A percentile compares a stretch with the other conserved stretches of the same genome.
phyloP scores from a whole-genome alignment of 345 rosid species.

The Dipteronia dyeriana region DNA sequence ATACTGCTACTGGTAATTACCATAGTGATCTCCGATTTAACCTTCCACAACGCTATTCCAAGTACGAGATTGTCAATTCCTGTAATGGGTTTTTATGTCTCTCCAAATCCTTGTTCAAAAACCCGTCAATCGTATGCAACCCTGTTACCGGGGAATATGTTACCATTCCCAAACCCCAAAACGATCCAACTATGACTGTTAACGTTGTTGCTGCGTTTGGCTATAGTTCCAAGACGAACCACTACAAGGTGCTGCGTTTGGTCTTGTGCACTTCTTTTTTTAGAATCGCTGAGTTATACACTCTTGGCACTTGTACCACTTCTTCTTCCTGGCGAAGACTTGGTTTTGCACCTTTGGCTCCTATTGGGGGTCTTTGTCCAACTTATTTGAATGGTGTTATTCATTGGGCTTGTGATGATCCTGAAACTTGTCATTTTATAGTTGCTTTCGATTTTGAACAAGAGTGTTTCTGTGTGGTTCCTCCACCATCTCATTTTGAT shows the following conservation, averaged over 20 bases:
- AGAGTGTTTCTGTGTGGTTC: constrained; percentile 18
- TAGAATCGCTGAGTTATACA: constrained; percentile 14
- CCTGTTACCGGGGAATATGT: constrained; percentile 26
- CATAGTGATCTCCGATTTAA: constrained; percentile 12
- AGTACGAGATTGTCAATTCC: constrained; percentile 18
- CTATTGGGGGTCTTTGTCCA: neutral
- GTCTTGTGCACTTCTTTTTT: neutral
- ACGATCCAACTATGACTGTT: neutral
- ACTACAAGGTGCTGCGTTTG: constrained; percentile 22
- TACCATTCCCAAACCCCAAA: constrained; percentile 15
- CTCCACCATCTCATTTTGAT: constrained; percentile 16
- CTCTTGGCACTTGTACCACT: neutral
- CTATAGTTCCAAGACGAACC: constrained; percentile 12
- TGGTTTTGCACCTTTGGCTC: constrained; percentile 10
- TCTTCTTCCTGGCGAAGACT: constrained; percentile 14
- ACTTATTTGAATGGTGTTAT: constrained; percentile 27
- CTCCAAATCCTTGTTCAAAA: constrained; percentile 1
- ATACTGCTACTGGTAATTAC: neutral
- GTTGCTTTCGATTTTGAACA: constrained; percentile 24
- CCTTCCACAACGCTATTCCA: constrained; percentile 12
- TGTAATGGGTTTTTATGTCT: constrained; percentile 34
- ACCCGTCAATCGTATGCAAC: constrained; percentile 27
- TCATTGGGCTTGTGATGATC: constrained; percentile 23
- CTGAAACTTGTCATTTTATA: neutral
- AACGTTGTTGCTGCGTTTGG: constrained; percentile 17